These are phyloP conservation scores for Gaeumannomyces tritici DNA, from an alignment of 2,329 filamentous ascomycete genomes.

Conservation along the genomic window DNA sequence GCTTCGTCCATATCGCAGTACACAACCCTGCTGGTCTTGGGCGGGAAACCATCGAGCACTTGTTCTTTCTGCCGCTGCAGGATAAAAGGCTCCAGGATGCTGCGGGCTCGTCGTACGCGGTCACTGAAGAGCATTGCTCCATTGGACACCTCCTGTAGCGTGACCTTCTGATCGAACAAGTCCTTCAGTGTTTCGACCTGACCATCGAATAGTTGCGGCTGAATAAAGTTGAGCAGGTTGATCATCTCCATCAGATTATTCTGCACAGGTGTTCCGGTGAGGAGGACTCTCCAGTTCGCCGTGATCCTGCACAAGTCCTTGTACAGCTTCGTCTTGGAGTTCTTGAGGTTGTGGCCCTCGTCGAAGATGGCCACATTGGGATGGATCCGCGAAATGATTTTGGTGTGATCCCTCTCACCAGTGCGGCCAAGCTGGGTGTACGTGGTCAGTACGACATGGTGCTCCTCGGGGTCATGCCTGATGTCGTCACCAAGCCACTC, in stretches of 20 bases:
- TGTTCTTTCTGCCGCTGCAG: constrained; percentile 89
- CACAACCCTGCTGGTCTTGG: constrained; percentile 68
- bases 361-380: constrained; percentile 67
- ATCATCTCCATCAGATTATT: constrained; percentile 92
- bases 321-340: constrained; percentile 74
- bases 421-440: constrained; percentile 47
- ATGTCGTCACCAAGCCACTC: constrained; percentile 56
- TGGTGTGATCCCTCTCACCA: constrained; percentile 31
- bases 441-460: constrained; percentile 52
- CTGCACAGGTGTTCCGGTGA: constrained; percentile 85
- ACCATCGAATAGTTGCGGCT: constrained; percentile 72
- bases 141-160: constrained; percentile 68
- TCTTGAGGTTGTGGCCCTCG: constrained; percentile 90
- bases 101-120: constrained; percentile 75
- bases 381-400: constrained; percentile 36
- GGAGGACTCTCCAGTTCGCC: constrained; percentile 73
- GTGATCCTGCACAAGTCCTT: constrained; percentile 67
- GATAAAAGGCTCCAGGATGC: constrained; percentile 92
- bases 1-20: constrained; percentile 68
- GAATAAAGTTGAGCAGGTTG: constrained; percentile 85
- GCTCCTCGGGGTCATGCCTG: constrained; percentile 53
- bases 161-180: constrained; percentile 88
- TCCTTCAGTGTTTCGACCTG: constrained; percentile 71
- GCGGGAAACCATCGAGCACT: constrained; percentile 74
- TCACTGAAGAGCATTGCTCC: constrained; percentile 79